Conservation (phyloP, 2,329 filamentous ascomycete genomes). For the Gaeumannomyces tritici region DNA sequence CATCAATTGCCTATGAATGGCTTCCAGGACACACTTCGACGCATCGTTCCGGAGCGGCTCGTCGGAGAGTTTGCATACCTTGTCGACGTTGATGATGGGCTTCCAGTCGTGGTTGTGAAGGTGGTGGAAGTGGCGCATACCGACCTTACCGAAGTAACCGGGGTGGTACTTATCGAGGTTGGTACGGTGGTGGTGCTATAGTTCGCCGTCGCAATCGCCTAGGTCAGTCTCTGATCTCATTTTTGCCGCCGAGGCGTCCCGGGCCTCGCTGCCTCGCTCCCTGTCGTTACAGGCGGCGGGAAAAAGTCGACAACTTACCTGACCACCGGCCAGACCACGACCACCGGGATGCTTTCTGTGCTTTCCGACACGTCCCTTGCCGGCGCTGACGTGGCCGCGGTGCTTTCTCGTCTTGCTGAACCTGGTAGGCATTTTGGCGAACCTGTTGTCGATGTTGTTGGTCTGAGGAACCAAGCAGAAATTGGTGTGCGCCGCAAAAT, state of each 20-base stretch:
- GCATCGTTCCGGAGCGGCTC: not conserved
- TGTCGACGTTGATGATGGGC: conserved; percentile 97
- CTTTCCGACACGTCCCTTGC: conserved; percentile 98
- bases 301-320: conserved; percentile 25
- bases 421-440: conserved; percentile 50
- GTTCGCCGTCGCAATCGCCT: conserved; percentile 8
- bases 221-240: not conserved
- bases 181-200: conserved; percentile 83
- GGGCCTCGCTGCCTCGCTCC: not conserved
- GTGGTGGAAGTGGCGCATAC: conserved; percentile 96
- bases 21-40: not conserved
- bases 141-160: conserved; percentile 98
- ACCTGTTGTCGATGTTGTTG: conserved; percentile 9
- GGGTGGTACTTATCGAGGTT: conserved; percentile 84
- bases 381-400: conserved; percentile 96
- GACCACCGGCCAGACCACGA: conserved; percentile 92
- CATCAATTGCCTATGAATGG: not conserved
- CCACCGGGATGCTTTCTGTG: conserved; percentile 85
- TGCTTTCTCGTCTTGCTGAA: conserved; percentile 70
- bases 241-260: not conserved
- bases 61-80: conserved; percentile 46
- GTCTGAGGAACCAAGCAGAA: not conserved
- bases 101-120: conserved; percentile 96
- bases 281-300: not conserved
- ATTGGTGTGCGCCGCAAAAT: not conserved